Evolutionary conservation across 208 protist species (phyloP).

Genomic region (Acanthamoeba healyi): DNA sequence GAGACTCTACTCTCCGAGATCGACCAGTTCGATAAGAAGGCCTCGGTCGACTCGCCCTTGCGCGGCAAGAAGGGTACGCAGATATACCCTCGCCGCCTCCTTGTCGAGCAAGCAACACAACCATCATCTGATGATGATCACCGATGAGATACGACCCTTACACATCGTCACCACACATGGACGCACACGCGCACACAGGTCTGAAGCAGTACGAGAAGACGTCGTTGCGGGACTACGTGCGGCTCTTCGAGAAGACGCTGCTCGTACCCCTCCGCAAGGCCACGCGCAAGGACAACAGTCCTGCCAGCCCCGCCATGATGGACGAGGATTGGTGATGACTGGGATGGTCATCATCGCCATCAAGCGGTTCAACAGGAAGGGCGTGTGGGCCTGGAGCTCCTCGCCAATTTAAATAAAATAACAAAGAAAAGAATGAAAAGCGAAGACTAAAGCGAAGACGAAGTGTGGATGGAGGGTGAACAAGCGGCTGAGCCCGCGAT

Average conservation of each 20-base stretch:
- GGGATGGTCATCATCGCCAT: no score
- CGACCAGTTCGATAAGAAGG: slow-evolving; percentile 20
- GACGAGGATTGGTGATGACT: slow-evolving; percentile 40
- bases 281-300: not conserved
- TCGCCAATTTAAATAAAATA: no score
- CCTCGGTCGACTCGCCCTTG: not conserved
- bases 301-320: not conserved
- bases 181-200: not conserved
- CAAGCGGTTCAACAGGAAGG: no score
- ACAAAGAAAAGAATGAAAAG: not conserved
- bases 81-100: not conserved
- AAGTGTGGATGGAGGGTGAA: not conserved
- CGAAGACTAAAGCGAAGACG: not conserved
- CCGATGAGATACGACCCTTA: no score
- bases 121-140: no score
- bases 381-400: no score
- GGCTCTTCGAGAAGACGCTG: slow-evolving; percentile 34
- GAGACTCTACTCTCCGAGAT: not conserved
- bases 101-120: not conserved
- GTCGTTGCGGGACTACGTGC: slow-evolving; percentile 18
- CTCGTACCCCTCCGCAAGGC: slow-evolving; percentile 4
- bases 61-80: not conserved
- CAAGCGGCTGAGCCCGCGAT: not conserved
- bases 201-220: slow-evolving; percentile 39
- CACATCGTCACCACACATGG: not conserved